Base-by-base conservation (phyloP, 768 basidiomycete species). In the Kwoniella bestiolae region DNA sequence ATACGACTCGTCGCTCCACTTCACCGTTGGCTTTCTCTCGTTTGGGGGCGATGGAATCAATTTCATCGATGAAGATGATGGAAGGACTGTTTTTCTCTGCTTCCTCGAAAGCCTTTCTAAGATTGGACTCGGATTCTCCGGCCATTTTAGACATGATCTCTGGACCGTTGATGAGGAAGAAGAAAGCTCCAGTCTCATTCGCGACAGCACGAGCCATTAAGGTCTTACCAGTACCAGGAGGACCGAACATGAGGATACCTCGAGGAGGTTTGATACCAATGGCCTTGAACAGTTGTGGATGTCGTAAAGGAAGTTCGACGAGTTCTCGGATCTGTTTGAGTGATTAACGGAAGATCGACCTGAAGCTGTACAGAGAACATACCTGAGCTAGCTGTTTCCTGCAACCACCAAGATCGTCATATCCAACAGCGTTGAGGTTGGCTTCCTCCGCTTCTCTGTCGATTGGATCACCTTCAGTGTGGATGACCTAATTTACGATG, bases 141-240 rank as follows among this genome's bases (percentile, higher is more conserved):
- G 96, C 96, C 96, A 99, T 99, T 86, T 99, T 98, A 74, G 90
- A 92, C 96, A 99, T 99, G 81, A 99, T 98, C 83, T 99, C 96
- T 56, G 96, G 96, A 59, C 96, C 96, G 79, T 98, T 99, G 84
- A 99, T 99, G 56, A 98, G 84, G 89, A 99, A 99, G 87, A 99
- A 99, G 87, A 99, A 99, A 16, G 96, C 96, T 55, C 96, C 96
- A 28, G 96, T 99, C 83, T 99, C 96, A 81, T 99, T 99, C 69
- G 96, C 96, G 51, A 99, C 96, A 6, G 96, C 96, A 73, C 96
- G 90, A 56, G 96, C 96, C 95, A 99, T 99, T 71, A 99, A 87
- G 5, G 96, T 98, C 85, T 98, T 99, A 86, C 96, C 96, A 23
- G 95, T 98, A 85, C 96, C 96, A 34, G 95, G 95, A 69, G 95